Conservation (phyloP, 345 rosid genomes). For the Dipteronia sinensis region DNA sequence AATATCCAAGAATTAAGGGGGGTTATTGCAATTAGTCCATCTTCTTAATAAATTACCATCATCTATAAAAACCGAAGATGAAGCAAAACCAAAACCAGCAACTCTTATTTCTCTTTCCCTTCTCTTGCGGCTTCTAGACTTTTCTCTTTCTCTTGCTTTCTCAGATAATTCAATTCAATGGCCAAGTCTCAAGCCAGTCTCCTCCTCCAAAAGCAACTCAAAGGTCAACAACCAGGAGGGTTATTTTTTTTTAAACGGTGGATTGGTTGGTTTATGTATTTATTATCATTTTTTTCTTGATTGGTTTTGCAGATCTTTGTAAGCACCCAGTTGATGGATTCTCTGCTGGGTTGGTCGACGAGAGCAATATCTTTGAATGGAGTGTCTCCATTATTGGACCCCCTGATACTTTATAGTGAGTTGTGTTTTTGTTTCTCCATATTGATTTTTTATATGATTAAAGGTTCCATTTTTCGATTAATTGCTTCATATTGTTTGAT, state of each 20-base stretch:
- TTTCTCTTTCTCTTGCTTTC: conserved; percentile 14
- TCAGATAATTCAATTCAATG: conserved; percentile 23
- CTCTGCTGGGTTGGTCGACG: conserved; percentile 90
- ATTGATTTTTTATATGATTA: neutral
- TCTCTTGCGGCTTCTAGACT: conserved; percentile 29
- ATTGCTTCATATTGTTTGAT: neutral
- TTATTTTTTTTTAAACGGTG: conserved; percentile 1
- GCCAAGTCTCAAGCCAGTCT: conserved; percentile 61
- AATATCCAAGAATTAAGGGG: neutral
- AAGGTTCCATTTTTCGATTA: neutral
- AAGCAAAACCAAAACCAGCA: neutral
- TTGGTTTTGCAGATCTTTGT: conserved; percentile 70
- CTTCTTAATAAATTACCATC: neutral
- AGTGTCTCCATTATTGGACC: conserved; percentile 88
- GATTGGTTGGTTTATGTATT: conserved; percentile 1
- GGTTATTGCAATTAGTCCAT: neutral
- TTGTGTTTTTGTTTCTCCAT: conserved; percentile 7
- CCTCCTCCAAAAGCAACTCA: conserved; percentile 83
- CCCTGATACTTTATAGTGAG: conserved; percentile 83
- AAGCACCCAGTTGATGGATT: conserved; percentile 91
- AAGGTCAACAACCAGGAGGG: conserved; percentile 37
- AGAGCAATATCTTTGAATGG: conserved; percentile 75
- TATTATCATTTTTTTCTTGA: neutral
- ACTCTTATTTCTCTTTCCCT: conserved; percentile 4
- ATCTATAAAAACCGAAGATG: neutral